Percentiles rank a stretch among this genome's conserved stretches.
These are phyloP conservation scores for Verticillium klebahnii DNA, from an alignment of 2,329 filamentous ascomycete species.

Conservation along the genomic window DNA sequence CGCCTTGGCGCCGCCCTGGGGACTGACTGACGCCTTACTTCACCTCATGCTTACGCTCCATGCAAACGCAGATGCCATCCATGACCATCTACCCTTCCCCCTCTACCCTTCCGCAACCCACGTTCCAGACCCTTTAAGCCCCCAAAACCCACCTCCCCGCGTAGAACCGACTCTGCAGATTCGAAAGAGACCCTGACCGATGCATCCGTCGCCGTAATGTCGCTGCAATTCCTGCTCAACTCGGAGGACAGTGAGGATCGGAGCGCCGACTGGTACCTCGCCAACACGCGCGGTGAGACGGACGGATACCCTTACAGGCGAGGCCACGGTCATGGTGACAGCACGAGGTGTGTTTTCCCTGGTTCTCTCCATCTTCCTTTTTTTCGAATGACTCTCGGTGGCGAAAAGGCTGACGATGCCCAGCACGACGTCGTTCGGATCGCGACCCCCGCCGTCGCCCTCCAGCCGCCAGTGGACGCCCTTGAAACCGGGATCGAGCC, in stretches of 20 bases:
- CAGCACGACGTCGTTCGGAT: neutral
- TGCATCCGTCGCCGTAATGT: constrained; percentile 1
- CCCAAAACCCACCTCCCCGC: neutral
- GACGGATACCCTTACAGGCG: neutral
- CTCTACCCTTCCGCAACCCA: neutral
- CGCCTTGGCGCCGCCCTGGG: neutral
- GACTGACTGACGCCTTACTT: neutral
- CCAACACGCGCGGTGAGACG: neutral
- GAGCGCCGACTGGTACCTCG: neutral
- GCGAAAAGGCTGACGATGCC: neutral
- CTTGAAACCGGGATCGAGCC: neutral
- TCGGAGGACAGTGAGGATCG: constrained; percentile 1
- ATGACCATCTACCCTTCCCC: neutral
- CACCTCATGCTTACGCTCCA: neutral
- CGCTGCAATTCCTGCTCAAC: constrained; percentile 2
- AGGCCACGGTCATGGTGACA: neutral
- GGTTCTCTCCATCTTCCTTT: too few species aligned
- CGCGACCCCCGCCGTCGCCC: neutral
- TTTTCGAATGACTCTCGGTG: too few species aligned
- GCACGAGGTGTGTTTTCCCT: neutral
- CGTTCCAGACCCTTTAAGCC: neutral
- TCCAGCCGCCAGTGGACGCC: neutral
- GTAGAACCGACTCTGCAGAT: neutral
- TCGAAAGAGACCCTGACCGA: neutral
- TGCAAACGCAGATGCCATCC: neutral